phyloP scores from a whole-genome alignment of 495 filamentous ascomycete genomes.

The Podospora tetraspora region DNA sequence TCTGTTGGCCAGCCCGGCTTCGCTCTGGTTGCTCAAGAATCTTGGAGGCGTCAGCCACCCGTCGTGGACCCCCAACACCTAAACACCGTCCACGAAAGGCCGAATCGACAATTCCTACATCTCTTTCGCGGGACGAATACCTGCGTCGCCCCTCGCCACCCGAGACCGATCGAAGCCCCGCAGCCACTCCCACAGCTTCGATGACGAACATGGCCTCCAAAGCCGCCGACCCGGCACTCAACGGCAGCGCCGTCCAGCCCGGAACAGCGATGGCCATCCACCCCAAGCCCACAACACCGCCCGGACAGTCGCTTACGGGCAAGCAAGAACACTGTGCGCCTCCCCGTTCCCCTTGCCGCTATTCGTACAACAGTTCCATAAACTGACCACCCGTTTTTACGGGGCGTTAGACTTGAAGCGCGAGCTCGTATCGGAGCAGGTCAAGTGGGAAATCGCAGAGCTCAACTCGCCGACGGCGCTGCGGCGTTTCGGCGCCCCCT shows the following conservation, averaged over 20 bases:
- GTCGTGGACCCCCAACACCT: not conserved
- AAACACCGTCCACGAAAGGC: not conserved
- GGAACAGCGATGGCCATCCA: slow-evolving; percentile 19
- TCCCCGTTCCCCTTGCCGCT: not conserved
- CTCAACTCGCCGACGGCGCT: slow-evolving; percentile 91
- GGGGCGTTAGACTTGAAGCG: slow-evolving; percentile 78
- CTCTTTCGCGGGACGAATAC: not conserved
- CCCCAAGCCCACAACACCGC: slow-evolving; percentile 11
- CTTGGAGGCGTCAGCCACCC: not conserved
- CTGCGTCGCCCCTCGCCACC: not conserved
- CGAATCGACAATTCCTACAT: not conserved
- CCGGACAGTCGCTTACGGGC: slow-evolving; percentile 60
- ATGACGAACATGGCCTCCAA: slow-evolving; percentile 1
- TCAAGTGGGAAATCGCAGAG: slow-evolving; percentile 81
- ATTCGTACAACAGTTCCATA: not conserved
- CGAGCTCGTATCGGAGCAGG: slow-evolving; percentile 86
- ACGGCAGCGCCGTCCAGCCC: slow-evolving; percentile 13
- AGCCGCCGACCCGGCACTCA: slow-evolving; percentile 2
- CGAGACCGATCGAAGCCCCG: not conserved
- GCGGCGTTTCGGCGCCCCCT: slow-evolving; percentile 91
- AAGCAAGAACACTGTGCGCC: slow-evolving; percentile 93
- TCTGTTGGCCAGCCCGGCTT: not conserved
- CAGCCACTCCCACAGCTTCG: not conserved
- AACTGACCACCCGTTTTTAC: not conserved
- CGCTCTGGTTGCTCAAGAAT: not conserved